Evolutionary conservation across 139 green algal species (phyloP).

Genomic region (Microglena sp.): DNA sequence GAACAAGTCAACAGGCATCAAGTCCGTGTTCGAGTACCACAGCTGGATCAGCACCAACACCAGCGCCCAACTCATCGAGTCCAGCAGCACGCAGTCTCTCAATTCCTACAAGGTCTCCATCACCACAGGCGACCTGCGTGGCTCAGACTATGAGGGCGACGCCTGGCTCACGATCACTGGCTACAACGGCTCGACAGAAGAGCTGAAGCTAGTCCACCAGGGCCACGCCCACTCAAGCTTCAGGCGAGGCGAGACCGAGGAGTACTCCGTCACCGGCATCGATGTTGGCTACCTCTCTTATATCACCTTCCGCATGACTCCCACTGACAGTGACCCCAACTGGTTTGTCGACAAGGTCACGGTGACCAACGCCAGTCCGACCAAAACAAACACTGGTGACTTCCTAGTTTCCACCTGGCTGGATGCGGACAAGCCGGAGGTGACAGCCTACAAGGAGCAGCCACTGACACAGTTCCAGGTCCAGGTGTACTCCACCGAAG

Average conservation of each 20-base stretch:
- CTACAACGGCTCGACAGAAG: conserved; percentile 10
- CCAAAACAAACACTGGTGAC: background rate
- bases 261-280: conserved; percentile 1
- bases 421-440: background rate
- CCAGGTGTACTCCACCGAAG: no score
- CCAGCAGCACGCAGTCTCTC: conserved; percentile 8
- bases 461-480: no score
- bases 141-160: conserved; percentile 5
- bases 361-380: background rate
- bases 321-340: conserved; percentile 6
- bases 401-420: conserved; percentile 12
- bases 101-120: background rate
- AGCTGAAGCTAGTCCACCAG: conserved; percentile 10
- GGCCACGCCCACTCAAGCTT: background rate
- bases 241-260: conserved; percentile 1
- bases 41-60: conserved; percentile 1
- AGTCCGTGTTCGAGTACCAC: conserved; percentile 6
- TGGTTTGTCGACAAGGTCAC: conserved; percentile 15
- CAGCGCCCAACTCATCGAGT: background rate
- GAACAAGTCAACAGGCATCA: background rate
- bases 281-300: conserved; percentile 8
- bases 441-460: no score
- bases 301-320: conserved; percentile 7
- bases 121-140: conserved; percentile 7
- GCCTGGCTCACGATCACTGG: conserved; percentile 2